Evolutionary conservation across 257 asterid species (phyloP).

Genomic region (Fraxinus quadrangulata): DNA sequence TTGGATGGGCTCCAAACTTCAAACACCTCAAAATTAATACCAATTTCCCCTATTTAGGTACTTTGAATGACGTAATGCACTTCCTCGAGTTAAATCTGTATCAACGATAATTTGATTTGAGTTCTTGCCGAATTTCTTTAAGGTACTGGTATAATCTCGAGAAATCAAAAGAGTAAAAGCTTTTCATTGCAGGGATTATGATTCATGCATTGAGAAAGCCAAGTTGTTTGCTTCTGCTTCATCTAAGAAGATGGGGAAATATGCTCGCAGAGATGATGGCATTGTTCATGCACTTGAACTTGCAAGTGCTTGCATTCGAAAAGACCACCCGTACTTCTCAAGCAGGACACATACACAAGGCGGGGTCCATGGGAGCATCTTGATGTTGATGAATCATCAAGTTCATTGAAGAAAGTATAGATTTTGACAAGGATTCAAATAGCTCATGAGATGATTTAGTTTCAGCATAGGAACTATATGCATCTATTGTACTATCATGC

Average conservation of each 20-base stretch:
- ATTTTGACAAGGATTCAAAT: conserved; percentile 28
- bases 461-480: conserved; percentile 38
- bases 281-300: conserved; percentile 63
- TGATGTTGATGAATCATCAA: conserved; percentile 30
- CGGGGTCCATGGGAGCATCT: conserved; percentile 17
- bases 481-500: no score
- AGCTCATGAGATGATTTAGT: conserved; percentile 23
- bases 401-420: conserved; percentile 42
- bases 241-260: conserved; percentile 44
- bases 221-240: conserved; percentile 38
- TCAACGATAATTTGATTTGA: no score
- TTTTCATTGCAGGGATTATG: conserved; percentile 86
- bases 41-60: no score
- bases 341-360: conserved; percentile 33
- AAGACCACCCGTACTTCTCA: conserved; percentile 32
- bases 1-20: no score
- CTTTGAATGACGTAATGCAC: no score
- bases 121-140: no score
- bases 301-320: conserved; percentile 51
- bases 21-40: no score
- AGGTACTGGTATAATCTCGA: conserved; percentile 84
- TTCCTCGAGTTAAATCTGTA: no score
- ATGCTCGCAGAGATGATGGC: conserved; percentile 65
- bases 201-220: conserved; percentile 69
- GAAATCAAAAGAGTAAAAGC: conserved; percentile 81